Evolutionary conservation across 495 filamentous ascomycete species (phyloP), one percentile per base, ranked within the genome.

Genomic region (Penicillium manginii): DNA sequence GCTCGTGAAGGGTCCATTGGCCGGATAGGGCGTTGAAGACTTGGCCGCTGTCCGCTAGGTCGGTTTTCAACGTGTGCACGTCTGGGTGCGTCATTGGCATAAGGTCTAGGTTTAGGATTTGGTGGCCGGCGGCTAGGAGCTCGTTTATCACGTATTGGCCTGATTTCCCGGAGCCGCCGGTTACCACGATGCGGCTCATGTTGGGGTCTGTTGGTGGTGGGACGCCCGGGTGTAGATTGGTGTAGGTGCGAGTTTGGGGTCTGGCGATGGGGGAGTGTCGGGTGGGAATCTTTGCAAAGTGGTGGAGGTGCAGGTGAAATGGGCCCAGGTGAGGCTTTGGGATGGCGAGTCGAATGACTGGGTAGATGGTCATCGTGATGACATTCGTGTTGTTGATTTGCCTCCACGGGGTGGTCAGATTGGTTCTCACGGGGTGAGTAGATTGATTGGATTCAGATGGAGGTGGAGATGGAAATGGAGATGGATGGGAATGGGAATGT

Each of bases 51-150:
- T 85, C 76, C 11, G 84, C 83, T 50, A 87, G 78, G 61, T 86
- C 83, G 17, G 78, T 77, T 55, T 81, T 83, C 12, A 87, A 62
- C 1, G 84, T 87, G 60, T 83, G 81, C 53, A 87, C 82, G 19
- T 54, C 31, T 60, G 66, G 67, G 11, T 77, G 68, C 15, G 81
- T 73, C 32, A 80, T 66, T 12, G 72, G 61, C 15, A 55, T 46
- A 0, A 86, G 71, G 68, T 87, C 85, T 19, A 87, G 73, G 57
- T 87, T 88, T 19, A 86, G 76, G 57, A 87, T 69, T 59, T 74
- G 57, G 61, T 87, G 78, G 49, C 82, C 83, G 57, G 70, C 65
- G 14, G 71, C 63, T 12, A 85, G 69, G 33, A 88, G 76, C 37
- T 85, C 75, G 14, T 76, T 73, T 46, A 88, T 84, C 33, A 80